phyloP scores from a whole-genome alignment of 805 yeast genomes.

The Schwanniomyces yamadae region DNA sequence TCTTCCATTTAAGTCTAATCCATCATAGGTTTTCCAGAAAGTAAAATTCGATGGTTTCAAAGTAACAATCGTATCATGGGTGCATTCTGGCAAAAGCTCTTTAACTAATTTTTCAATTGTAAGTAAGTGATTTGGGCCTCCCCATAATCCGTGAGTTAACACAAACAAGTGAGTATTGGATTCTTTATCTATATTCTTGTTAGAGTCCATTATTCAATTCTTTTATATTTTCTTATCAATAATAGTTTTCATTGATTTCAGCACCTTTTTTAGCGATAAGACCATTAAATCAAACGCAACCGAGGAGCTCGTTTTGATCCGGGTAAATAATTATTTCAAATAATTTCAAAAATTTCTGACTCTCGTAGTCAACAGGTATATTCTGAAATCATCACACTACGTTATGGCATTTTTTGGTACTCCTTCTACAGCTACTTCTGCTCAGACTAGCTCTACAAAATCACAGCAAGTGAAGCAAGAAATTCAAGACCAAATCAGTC shows the following conservation, averaged over 20 bases:
- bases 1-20: slow-evolving; percentile 34
- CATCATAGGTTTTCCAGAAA: slow-evolving; percentile 47
- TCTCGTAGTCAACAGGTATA: neutral
- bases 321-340: neutral
- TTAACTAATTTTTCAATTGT: slow-evolving; percentile 33
- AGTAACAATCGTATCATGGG: slow-evolving; percentile 30
- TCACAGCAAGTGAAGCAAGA: slow-evolving; percentile 52
- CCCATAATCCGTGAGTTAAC: slow-evolving; percentile 45
- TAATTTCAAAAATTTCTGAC: neutral
- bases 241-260: no score
- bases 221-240: neutral
- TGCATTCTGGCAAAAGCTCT: slow-evolving; percentile 20
- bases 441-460: slow-evolving; percentile 4
- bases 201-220: neutral
- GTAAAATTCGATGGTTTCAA: slow-evolving; percentile 40
- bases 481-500: slow-evolving; percentile 67
- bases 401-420: slow-evolving; percentile 27
- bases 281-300: neutral
- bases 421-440: slow-evolving; percentile 14
- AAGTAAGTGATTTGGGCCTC: slow-evolving; percentile 41
- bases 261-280: neutral
- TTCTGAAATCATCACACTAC: neutral
- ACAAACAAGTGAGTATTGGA: slow-evolving; percentile 35
- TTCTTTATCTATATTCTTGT: slow-evolving; percentile 1
- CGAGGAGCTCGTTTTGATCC: neutral